Evolutionary conservation across 129 eudicot genomes (phyloP), one percentile per base, ranked within the genome.

Genomic region (Escallonia herrerae): DNA sequence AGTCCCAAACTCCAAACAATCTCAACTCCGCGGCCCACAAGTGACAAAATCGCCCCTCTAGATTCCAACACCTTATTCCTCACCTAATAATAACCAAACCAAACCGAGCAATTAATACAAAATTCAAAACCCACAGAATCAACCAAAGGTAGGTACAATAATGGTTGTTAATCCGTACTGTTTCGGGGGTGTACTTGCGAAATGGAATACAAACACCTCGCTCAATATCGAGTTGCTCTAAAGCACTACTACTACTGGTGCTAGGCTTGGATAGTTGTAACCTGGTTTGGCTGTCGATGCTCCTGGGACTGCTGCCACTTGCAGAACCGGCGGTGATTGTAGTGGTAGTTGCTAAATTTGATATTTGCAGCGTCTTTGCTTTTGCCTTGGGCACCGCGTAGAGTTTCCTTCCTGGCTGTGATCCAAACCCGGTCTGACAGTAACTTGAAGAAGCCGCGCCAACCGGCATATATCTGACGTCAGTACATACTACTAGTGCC

Each of bases 141-240:
- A 22, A 22, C 42, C 14, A 62, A 53, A 7, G 11, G 0, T 49
- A 4, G 54, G 12, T 4, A 51, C 50, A 61, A 51, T 2, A 15
- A 39, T 47, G 8, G 14, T 12, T 51, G 55, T 3, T 0, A 44
- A 43, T 52, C 44, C 68, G 33, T 78, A 84, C 90, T 7, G 74
- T 77, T 58, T 89, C 80, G 14, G 99, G 96, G 4, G 80, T 67
- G 47, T 93, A 93, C 86, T 93, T 93, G 52, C 96, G 87, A 60
- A 93, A 93, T 33, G 99, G 99, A 76, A 93, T 70, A 68, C 96
- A 93, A 80, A 93, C 99, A 11, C 99, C 99, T 46, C 95, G 95
- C 72, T 93, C 99, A 58, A 93, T 70, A 78, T 89, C 99, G n/a
- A 93, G 81, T 65, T 83, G 95, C 58, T 93, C 99, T 70, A 88